phyloP scores from a whole-genome alignment of 2,329 filamentous ascomycete species.

The Dactylonectria macrodidyma region DNA sequence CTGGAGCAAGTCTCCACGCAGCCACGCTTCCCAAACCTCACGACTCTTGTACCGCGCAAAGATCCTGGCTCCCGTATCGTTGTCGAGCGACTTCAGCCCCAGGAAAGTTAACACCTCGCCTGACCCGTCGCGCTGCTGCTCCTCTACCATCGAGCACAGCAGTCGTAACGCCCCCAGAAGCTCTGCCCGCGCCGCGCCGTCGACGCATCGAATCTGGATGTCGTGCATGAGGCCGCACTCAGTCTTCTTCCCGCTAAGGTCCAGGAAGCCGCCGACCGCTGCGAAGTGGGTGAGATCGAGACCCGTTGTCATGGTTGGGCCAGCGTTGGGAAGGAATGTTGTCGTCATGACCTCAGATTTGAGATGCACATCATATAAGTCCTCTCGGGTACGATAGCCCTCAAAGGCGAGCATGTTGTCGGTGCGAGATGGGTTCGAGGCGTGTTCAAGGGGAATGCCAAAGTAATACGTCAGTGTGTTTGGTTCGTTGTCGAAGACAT shows the following conservation, averaged over 20 bases:
- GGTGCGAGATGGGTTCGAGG: conserved; percentile 38
- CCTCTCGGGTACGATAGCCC: conserved; percentile 35
- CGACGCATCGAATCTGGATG: conserved; percentile 35
- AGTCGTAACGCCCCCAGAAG: conserved; percentile 35
- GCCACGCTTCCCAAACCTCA: conserved; percentile 40
- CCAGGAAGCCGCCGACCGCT: conserved; percentile 43
- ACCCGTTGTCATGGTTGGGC: conserved; percentile 42
- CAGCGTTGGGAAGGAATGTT: conserved; percentile 38
- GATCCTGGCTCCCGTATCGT: conserved; percentile 39
- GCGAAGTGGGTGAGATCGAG: conserved; percentile 43
- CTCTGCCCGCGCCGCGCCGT: conserved; percentile 26
- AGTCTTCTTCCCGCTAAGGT: conserved; percentile 32
- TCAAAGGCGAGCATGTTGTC: conserved; percentile 46
- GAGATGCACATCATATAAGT: conserved; percentile 44
- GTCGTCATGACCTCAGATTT: conserved; percentile 40
- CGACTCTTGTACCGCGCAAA: conserved; percentile 43
- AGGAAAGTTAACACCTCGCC: conserved; percentile 43
- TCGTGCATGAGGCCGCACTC: conserved; percentile 47
- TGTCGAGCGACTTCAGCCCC: conserved; percentile 40
- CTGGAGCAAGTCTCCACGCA: conserved; percentile 31
- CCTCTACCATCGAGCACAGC: conserved; percentile 38
- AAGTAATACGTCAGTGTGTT: conserved; percentile 60
- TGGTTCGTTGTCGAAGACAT: conserved; percentile 53
- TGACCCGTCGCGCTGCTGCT: conserved; percentile 24
- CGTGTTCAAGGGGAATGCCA: conserved; percentile 53